Evolutionary conservation across 2,329 filamentous ascomycete genomes (phyloP).

Genomic region (Colletotrichum musicola): DNA sequence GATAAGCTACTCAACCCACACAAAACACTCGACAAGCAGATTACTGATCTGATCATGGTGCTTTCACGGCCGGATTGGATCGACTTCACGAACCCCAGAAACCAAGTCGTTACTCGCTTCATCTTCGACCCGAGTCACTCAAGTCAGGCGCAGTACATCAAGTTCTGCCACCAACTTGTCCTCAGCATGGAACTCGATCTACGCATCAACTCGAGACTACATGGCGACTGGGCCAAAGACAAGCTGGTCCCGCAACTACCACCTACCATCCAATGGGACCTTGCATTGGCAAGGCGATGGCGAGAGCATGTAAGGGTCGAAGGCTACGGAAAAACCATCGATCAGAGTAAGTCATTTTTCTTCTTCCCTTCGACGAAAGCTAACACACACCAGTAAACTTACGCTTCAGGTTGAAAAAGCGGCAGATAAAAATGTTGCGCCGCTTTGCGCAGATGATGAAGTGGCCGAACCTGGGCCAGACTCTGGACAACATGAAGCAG

Average conservation of each 20-base stretch:
- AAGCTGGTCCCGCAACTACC: conserved; percentile 75
- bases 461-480: conserved; percentile 79
- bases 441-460: conserved; percentile 80
- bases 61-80: conserved; percentile 79
- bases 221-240: conserved; percentile 73
- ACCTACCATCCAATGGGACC: conserved; percentile 77
- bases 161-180: conserved; percentile 83
- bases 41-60: conserved; percentile 77
- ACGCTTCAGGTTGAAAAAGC: conserved; percentile 73
- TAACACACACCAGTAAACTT: conserved; percentile 64
- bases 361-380: not conserved
- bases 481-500: conserved; percentile 72
- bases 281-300: conserved; percentile 81
- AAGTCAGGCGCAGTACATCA: conserved; percentile 69
- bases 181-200: conserved; percentile 78
- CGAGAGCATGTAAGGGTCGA: conserved; percentile 77
- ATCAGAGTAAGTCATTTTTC: conserved; percentile 58
- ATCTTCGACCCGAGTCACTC: conserved; percentile 72
- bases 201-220: conserved; percentile 73
- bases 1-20: conserved; percentile 72
- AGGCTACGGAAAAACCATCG: conserved; percentile 65
- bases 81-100: conserved; percentile 77
- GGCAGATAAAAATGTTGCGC: conserved; percentile 76
- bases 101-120: conserved; percentile 80
- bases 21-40: conserved; percentile 76